Evolutionary conservation across 192 early-diverging fungal genomes (phyloP).

Genomic region (Obelidium mucronatum): DNA sequence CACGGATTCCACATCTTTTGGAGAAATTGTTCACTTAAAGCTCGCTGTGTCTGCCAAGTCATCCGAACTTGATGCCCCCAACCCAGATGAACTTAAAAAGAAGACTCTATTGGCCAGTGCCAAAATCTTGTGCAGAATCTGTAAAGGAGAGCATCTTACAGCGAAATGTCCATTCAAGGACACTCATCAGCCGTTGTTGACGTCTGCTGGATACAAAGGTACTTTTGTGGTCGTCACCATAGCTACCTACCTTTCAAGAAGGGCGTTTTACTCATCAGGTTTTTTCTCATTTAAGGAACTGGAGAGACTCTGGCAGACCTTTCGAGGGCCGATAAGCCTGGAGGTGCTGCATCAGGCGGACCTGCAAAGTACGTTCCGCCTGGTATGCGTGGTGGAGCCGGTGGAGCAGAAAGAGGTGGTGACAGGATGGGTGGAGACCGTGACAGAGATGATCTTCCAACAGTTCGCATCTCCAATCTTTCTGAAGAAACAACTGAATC

Average conservation of each 20-base stretch:
- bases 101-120: slow-evolving; percentile 64
- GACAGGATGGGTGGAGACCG: slow-evolving; percentile 38
- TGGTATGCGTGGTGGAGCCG: slow-evolving; percentile 74
- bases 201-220: not conserved
- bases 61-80: slow-evolving; percentile 48
- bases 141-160: slow-evolving; percentile 97
- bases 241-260: too few species aligned
- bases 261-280: too few species aligned
- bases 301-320: slow-evolving; percentile 11
- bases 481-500: slow-evolving; percentile 90
- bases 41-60: slow-evolving; percentile 74
- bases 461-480: slow-evolving; percentile 93
- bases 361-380: slow-evolving; percentile 87
- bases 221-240: too few species aligned
- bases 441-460: slow-evolving; percentile 57
- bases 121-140: slow-evolving; percentile 95
- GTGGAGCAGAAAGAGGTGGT: slow-evolving; percentile 38
- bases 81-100: slow-evolving; percentile 70
- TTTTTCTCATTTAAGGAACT: not conserved
- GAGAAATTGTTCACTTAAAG: slow-evolving; percentile 86
- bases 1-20: slow-evolving; percentile 84
- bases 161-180: slow-evolving; percentile 99
- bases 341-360: slow-evolving; percentile 41
- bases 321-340: slow-evolving; percentile 13
- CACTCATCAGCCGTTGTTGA: slow-evolving; percentile 78